These are phyloP conservation scores for Corymbia citriodora DNA, from an alignment of 441 rosid genomes.

Conservation along the genomic window DNA sequence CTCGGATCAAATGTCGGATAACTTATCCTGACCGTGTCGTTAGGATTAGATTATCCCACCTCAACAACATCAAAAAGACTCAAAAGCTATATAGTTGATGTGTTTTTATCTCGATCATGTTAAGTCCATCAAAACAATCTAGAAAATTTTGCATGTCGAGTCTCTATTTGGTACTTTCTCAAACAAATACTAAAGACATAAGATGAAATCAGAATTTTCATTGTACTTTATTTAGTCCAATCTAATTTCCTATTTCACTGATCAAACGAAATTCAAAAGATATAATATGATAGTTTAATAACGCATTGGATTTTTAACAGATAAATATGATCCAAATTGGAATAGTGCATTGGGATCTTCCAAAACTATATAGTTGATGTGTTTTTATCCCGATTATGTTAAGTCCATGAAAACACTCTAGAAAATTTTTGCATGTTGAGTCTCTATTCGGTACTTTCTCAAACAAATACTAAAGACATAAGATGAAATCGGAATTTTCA, in stretches of 20 bases:
- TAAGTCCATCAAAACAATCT: background rate
- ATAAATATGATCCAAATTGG: background rate
- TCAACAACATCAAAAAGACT: background rate
- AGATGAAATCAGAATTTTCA: too few relatives aligned
- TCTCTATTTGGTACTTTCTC: background rate
- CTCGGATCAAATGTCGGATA: background rate
- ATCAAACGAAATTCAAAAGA: background rate
- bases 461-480: background rate
- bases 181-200: background rate
- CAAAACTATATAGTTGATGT: background rate
- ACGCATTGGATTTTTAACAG: accelerated
- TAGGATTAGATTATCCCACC: background rate
- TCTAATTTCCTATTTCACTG: accelerated
- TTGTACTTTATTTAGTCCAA: accelerated
- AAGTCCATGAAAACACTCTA: background rate
- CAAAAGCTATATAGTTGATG: background rate
- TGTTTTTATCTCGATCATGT: background rate
- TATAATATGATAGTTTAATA: accelerated
- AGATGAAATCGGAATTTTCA: too few relatives aligned
- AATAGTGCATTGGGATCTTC: too few relatives aligned
- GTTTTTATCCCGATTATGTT: background rate
- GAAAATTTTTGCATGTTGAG: background rate
- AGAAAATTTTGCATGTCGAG: background rate
- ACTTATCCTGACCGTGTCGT: accelerated
- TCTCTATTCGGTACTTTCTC: background rate